Conservation (phyloP, 495 filamentous ascomycete species). For the Hypoxylon rickii region DNA sequence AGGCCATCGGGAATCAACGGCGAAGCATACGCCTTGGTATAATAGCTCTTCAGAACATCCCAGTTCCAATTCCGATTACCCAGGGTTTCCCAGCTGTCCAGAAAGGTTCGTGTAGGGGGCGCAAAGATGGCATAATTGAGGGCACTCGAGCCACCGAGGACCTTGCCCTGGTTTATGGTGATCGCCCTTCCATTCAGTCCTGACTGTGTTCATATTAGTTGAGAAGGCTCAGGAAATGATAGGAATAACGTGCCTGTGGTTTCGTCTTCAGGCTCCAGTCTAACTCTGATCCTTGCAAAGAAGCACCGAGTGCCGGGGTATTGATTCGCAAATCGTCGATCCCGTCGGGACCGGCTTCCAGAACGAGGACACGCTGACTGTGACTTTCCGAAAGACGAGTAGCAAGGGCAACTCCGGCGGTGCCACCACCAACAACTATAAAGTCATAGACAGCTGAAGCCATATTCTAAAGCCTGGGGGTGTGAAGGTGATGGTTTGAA, state of each 20-base stretch:
- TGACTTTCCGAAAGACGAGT: conserved; percentile 6
- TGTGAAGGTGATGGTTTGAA: too few species aligned
- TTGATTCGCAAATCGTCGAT: conserved; percentile 3
- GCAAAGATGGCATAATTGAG: conserved; percentile 55
- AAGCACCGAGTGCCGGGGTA: conserved; percentile 2
- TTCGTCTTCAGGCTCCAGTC: conserved; percentile 4
- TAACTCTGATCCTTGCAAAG: neutral
- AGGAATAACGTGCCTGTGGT: conserved; percentile 2
- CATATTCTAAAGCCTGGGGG: conserved; percentile 3
- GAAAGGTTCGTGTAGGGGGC: conserved; percentile 20
- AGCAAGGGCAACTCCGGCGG: conserved; percentile 5
- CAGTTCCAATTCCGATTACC: conserved; percentile 51
- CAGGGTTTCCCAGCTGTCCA: conserved; percentile 47
- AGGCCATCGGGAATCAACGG: neutral
- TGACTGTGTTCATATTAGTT: neutral
- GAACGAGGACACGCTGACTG: conserved; percentile 6
- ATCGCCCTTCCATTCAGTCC: conserved; percentile 52
- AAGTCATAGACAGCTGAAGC: conserved; percentile 7
- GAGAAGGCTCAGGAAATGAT: neutral
- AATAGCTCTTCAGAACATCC: conserved; percentile 35
- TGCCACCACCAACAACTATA: conserved; percentile 6
- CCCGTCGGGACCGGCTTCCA: conserved; percentile 5
- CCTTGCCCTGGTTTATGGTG: conserved; percentile 54
- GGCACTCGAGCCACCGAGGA: conserved; percentile 60
- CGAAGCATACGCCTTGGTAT: conserved; percentile 28